Evolutionary conservation across 2,329 filamentous ascomycete genomes (phyloP), one percentile per base, ranked within the genome.

Genomic region (Phoma sp.): DNA sequence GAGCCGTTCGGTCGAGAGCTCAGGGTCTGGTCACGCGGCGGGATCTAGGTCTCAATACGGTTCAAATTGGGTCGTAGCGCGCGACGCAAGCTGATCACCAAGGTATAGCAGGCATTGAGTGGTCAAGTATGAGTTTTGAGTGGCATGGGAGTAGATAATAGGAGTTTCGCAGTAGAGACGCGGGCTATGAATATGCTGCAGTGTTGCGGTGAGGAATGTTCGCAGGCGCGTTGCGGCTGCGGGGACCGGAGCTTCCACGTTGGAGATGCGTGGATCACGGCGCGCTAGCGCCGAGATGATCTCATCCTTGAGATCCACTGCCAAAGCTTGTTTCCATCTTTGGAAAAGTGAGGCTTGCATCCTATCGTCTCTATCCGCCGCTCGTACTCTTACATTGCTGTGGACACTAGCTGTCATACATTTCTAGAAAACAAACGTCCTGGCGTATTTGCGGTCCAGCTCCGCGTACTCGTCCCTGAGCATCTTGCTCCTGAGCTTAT

Each of bases 391-490:
- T 46, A 42, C 24, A 46, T 18, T 41, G 18, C 40, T 40, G 40
- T 29, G 8, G 2, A 11, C 14, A 45, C 46, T 22, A 36, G 35
- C 9, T 39, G 37, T 33, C 14, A 7, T 47, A 52, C 13, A 40
- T 7, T 9, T 25, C 47, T 56, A 74, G 54, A 74, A 73, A 25
- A 72, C 72, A 60, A 75, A 75, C 1, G 65, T 72, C 41, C 67
- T 64, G 29, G 66, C 65, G 58, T 66, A 72, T 57, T 71, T 72
- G 55, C 65, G 66, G 52, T 73, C 71, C 65, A 69, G 61, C 30
- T 74, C 72, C 42, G 62, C 70, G 50, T 68, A 73, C 59, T 71
- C 67, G 40, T 72, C 72, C 41, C 60, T 68, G 29, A 71, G 41
- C 63, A 73, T 70, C 54, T 60, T 69, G 1, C 61, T 59, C 50